Base-by-base conservation (phyloP, 768 basidiomycete genomes). In the Dictyophora rubrovolvata region DNA sequence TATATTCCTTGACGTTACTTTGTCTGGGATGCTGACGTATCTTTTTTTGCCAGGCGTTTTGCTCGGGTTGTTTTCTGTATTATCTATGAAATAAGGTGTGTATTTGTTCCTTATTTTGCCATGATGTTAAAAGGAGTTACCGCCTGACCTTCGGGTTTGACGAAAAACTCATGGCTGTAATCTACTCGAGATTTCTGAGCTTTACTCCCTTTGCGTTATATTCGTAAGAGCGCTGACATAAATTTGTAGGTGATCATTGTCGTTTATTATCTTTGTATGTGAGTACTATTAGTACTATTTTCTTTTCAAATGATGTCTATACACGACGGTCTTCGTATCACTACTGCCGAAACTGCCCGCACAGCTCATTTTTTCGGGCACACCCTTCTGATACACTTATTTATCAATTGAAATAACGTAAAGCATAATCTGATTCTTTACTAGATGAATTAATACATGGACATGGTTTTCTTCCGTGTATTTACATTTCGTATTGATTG, bases 321-420 rank as follows among this genome's bases (percentile, higher is more conserved):
- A 84, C 86, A 89, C 88, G 88, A 90, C 88, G 88, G 88, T 90
- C 88, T 89, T 87, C 88, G 88, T 89, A 90, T 66, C 59, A 70
- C 69, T 64, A 60, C 72, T 89, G 86, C 84, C 88, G 88, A 90
- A 90, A 87, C 69, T 81, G 88, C 88, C 88, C 87, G 88, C 84
- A 87, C 83, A 90, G 88, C 88, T 90, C 88, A 89, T 63, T 66
- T 67, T 49, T 71, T 82, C 86, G 88, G 88, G 86, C 87, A 86
- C 75, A 82, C 86, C 83, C 73, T 63, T 79, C 86, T 88, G 86
- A 88, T 74, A 56, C 62, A 65, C 65, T 60, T 53, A 56, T 61
- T 22, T 16, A 21, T 28, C 28, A 3, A 28, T 28, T 28, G 28
- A 28, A 2, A 28, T 28, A 28, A 3, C 28, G 28, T 28, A 28